Evolutionary conservation across 331 rosid species (phyloP).

Genomic region (Quercus tomentella): DNA sequence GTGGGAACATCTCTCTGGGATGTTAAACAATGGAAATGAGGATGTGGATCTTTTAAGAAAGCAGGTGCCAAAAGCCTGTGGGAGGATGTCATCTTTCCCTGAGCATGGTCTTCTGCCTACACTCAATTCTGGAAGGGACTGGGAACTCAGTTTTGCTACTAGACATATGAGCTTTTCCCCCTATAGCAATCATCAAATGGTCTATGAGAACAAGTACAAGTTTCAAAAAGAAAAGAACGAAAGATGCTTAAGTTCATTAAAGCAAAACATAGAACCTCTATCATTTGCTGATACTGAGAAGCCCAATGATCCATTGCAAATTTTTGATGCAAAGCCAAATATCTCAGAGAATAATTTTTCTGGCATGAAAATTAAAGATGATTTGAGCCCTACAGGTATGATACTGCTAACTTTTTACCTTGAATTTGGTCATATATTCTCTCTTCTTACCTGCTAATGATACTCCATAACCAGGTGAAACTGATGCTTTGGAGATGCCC

Average conservation of each 20-base stretch:
- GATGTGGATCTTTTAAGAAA: constrained; percentile 15
- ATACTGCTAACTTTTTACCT: constrained; percentile 4
- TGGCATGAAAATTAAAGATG: constrained; percentile 14
- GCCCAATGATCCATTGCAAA: constrained; percentile 12
- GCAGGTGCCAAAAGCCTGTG: constrained; percentile 21
- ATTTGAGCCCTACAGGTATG: constrained; percentile 40
- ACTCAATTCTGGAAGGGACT: constrained; percentile 13
- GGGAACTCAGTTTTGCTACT: background rate
- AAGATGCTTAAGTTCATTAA: constrained; percentile 19
- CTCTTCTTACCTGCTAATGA: constrained; percentile 4
- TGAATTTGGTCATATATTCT: constrained; percentile 2
- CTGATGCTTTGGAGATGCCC: constrained; percentile 16
- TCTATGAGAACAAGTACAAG: constrained; percentile 30
- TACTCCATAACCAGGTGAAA: constrained; percentile 16
- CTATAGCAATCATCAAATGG: constrained; percentile 20
- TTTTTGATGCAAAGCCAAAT: constrained; percentile 10
- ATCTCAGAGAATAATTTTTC: constrained; percentile 15
- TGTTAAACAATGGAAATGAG: constrained; percentile 19
- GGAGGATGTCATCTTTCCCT: constrained; percentile 26
- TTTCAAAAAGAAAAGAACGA: constrained; percentile 32
- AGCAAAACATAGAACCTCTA: constrained; percentile 24
- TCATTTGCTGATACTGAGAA: constrained; percentile 14
- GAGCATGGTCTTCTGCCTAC: constrained; percentile 32
- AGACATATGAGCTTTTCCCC: constrained; percentile 27
- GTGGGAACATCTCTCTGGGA: constrained; percentile 20